Percentiles rank a stretch among this genome's conserved stretches.
These are phyloP conservation scores for Fusarium goolgardi DNA, from an alignment of 2,329 filamentous ascomycete species.

Conservation along the genomic window DNA sequence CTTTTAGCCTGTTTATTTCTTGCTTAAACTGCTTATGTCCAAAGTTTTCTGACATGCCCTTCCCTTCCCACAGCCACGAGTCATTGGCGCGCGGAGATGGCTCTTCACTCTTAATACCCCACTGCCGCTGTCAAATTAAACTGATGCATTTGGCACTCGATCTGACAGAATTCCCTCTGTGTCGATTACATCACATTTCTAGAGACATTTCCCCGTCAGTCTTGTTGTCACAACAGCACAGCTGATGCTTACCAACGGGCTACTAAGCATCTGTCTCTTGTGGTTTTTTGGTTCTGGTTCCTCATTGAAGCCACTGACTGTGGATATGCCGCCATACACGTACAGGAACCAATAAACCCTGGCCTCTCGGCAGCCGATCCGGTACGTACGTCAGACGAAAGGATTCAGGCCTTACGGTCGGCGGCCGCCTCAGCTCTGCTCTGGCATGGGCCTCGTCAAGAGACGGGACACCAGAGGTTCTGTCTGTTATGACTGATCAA, in stretches of 20 bases:
- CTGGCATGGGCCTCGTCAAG: background rate
- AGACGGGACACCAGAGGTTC: background rate
- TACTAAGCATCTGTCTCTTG: background rate
- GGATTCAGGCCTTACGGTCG: background rate
- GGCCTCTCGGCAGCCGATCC: background rate
- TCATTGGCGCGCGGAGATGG: background rate
- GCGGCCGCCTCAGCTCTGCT: background rate
- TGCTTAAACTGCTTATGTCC: background rate
- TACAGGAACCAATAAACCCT: background rate
- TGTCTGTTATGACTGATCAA: background rate
- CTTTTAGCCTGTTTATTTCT: no score
- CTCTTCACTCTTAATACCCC: background rate
- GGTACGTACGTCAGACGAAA: slow-evolving; percentile 11
- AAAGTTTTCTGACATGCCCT: background rate
- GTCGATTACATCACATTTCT: background rate
- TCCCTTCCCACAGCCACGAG: background rate
- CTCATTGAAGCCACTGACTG: background rate
- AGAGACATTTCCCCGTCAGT: background rate
- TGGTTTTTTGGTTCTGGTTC: background rate
- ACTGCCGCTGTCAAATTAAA: slow-evolving; percentile 6
- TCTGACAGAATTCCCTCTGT: background rate
- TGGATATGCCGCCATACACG: background rate
- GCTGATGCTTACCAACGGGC: background rate
- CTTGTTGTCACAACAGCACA: background rate
- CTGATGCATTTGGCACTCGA: background rate